phyloP scores from a whole-genome alignment of 176 grass and related monocot genomes.

The Aegilops longissima region DNA sequence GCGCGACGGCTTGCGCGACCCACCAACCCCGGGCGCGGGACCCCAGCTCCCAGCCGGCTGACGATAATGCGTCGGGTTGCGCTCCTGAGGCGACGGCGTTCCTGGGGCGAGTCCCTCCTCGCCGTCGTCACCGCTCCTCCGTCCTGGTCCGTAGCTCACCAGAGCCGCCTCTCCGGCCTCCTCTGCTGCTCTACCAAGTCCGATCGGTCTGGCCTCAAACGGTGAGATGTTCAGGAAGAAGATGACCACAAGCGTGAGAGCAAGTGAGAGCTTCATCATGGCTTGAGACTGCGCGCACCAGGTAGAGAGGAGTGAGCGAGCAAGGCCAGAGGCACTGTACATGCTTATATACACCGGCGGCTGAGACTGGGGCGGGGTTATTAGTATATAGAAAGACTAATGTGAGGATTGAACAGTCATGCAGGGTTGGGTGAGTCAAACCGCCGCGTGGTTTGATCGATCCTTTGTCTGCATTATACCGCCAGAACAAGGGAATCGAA shows the following conservation, averaged over 20 bases:
- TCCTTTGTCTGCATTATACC: neutral
- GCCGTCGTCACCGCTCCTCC: neutral
- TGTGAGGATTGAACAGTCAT: neutral
- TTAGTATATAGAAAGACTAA: neutral
- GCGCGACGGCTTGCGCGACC: neutral
- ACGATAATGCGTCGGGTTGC: neutral
- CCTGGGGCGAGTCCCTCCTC: neutral
- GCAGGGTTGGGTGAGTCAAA: neutral
- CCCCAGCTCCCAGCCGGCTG: neutral
- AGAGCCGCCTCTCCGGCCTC: neutral
- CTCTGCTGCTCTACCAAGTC: neutral
- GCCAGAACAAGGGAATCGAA: neutral
- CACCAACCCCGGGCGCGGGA: neutral
- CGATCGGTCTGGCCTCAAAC: neutral
- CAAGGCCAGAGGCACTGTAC: neutral
- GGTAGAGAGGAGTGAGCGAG: neutral
- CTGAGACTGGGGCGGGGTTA: neutral
- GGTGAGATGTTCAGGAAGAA: neutral
- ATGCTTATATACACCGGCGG: neutral
- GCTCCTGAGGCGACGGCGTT: neutral
- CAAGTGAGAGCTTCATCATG: neutral
- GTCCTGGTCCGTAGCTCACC: neutral
- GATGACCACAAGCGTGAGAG: conserved; percentile 3
- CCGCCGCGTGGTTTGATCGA: neutral
- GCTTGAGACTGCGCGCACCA: neutral